Percentiles rank a stretch among this genome's conserved stretches.
These are phyloP conservation scores for Tagetes patula DNA, from an alignment of 129 eudicot species.

Conservation along the genomic window DNA sequence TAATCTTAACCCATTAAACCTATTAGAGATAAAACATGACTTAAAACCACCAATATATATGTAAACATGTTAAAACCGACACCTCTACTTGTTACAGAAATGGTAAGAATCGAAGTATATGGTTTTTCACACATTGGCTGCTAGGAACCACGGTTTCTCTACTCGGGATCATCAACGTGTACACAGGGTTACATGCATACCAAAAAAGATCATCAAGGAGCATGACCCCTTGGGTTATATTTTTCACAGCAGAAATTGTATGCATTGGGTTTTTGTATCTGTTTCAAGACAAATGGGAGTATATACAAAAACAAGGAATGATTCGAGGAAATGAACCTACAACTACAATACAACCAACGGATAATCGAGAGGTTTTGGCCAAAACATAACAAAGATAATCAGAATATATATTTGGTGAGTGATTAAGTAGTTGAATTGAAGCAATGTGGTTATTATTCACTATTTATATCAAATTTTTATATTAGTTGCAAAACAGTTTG, in stretches of 20 bases:
- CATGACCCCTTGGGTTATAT: constrained; percentile 50
- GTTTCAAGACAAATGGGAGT: constrained; percentile 82
- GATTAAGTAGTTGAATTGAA: constrained; percentile 1
- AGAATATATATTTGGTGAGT: not conserved
- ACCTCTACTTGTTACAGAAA: constrained; percentile 45
- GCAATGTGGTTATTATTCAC: not conserved
- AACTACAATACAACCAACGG: constrained; percentile 44
- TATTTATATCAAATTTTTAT: not conserved
- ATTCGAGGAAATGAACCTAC: constrained; percentile 42
- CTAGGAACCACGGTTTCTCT: constrained; percentile 58
- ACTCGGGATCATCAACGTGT: constrained; percentile 68
- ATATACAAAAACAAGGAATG: constrained; percentile 54
- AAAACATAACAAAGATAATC: constrained; percentile 29
- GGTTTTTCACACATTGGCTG: constrained; percentile 83
- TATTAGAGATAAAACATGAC: not conserved
- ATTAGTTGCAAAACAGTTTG: constrained; percentile 16
- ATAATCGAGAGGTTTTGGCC: constrained; percentile 44
- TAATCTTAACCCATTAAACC: not conserved
- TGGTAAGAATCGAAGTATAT: constrained; percentile 46
- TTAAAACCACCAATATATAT: not conserved
- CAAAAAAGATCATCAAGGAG: constrained; percentile 54
- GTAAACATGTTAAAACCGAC: not conserved
- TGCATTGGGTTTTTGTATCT: constrained; percentile 59
- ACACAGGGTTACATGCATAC: constrained; percentile 81
- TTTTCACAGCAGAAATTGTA: constrained; percentile 58